phyloP scores from a whole-genome alignment of 2,329 filamentous ascomycete genomes.

The Scedosporium boydii region DNA sequence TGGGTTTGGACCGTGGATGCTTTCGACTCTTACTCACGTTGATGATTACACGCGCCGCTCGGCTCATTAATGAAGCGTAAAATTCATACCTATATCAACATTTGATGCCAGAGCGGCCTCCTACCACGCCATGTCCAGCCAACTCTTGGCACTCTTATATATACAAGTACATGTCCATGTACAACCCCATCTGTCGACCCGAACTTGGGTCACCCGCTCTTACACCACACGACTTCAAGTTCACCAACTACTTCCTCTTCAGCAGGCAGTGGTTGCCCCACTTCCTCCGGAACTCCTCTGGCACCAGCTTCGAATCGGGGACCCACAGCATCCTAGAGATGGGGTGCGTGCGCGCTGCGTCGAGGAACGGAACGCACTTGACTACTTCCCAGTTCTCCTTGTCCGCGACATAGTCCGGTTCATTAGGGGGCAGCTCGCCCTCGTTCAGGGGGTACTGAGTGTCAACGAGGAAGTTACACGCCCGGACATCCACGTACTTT shows the following conservation, averaged over 20 bases:
- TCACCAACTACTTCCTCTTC: constrained; percentile 36
- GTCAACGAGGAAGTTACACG: constrained; percentile 80
- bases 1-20: not conserved
- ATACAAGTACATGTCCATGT: not conserved
- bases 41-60: too few relatives aligned
- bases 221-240: too few relatives aligned
- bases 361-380: constrained; percentile 70
- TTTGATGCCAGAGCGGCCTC: too few relatives aligned
- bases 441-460: constrained; percentile 60
- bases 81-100: too few relatives aligned
- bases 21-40: too few relatives aligned
- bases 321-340: constrained; percentile 75
- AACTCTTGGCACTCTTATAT: not conserved
- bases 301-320: constrained; percentile 61
- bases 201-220: too few relatives aligned
- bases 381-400: constrained; percentile 67
- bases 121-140: not conserved
- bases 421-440: constrained; percentile 47
- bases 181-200: too few relatives aligned
- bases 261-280: constrained; percentile 89
- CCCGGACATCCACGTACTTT: constrained; percentile 73
- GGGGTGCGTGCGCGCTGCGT: constrained; percentile 62
- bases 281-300: constrained; percentile 57
- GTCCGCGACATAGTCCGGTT: constrained; percentile 74
- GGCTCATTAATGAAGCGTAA: too few relatives aligned